Percentiles rank a stretch among this genome's conserved stretches.
Evolutionary conservation across 345 rosid species (phyloP).

Genomic region (Eucalyptus sp.): DNA sequence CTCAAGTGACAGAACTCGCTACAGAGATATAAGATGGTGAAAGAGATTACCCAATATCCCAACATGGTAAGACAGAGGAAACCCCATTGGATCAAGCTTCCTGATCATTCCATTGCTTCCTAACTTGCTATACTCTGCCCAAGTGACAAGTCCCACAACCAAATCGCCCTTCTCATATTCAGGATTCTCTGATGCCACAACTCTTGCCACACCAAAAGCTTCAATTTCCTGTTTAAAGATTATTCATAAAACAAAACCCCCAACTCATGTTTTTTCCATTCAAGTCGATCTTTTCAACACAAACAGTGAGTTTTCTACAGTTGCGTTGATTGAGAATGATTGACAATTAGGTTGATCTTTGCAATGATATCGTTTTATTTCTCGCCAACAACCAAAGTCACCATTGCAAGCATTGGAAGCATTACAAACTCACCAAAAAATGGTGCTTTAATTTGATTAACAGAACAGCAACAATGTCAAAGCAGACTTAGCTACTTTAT

Average conservation of each 20-base stretch:
- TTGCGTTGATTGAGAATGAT: neutral
- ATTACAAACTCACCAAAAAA: neutral
- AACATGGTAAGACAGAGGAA: conserved; percentile 43
- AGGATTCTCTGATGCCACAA: conserved; percentile 33
- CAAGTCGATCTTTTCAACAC: neutral
- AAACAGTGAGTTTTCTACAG: neutral
- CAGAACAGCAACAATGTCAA: neutral
- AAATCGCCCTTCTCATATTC: conserved; percentile 31
- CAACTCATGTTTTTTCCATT: neutral
- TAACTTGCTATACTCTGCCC: conserved; percentile 42
- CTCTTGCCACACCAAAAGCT: conserved; percentile 41
- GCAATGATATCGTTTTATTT: neutral
- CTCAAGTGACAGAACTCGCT: neutral
- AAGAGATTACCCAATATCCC: conserved; percentile 32
- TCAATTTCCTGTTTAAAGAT: conserved; percentile 21
- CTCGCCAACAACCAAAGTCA: neutral
- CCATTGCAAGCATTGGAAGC: neutral
- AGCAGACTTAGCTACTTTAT: neutral
- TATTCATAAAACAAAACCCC: neutral
- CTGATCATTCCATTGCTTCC: conserved; percentile 22
- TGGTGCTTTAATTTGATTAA: neutral
- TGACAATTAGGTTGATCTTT: neutral
- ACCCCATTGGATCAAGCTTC: conserved; percentile 46
- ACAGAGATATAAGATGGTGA: neutral
- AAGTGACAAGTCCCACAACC: conserved; percentile 27